phyloP scores from a whole-genome alignment of 129 eudicot species.

The sunflower (Helianthus annuus) region HanXRQr2.0-SUNRISE NC_035435.2:158560728-158561227 shows the following conservation, averaged over 20 bases:
- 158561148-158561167: conserved; percentile 91
- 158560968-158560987: conserved; percentile 23
- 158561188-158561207: conserved; percentile 14
- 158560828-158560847: conserved; percentile 29
- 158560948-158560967: conserved; percentile 25
- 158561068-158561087: conserved; percentile 46
- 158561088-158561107: conserved; percentile 55
- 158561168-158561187: conserved; percentile 49
- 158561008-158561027: neutral
- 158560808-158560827: conserved; percentile 34
- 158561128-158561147: conserved; percentile 72
- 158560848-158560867: conserved; percentile 20
- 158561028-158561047: conserved; percentile 46
- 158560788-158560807: conserved; percentile 30
- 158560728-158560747: neutral
- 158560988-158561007: conserved; percentile 48
- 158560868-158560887: conserved; percentile 11
- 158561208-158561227: conserved; percentile 35
- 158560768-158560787: conserved; percentile 12
- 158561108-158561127: conserved; percentile 71
- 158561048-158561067: conserved; percentile 46
- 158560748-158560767: conserved; percentile 14
- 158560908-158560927: neutral
- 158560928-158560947: conserved; percentile 40
- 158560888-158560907: conserved; percentile 18